Percentiles rank a stretch among this genome's conserved stretches.
phyloP scores from a whole-genome alignment of 106 monocot species.

The Apostasia shenzhenica region DNA sequence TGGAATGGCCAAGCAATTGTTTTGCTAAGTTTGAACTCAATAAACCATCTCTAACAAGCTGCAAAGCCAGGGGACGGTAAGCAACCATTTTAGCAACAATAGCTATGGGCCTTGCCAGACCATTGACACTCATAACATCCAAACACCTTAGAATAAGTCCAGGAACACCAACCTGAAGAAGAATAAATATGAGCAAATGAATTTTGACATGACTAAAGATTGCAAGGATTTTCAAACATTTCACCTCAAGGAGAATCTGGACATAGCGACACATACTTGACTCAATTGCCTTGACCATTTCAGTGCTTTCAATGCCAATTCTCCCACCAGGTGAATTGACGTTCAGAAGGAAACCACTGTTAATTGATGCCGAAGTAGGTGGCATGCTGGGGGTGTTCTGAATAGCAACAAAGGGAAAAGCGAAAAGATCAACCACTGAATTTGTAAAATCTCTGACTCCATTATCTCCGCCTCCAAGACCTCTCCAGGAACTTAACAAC shows the following conservation, averaged over 20 bases:
- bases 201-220: not conserved
- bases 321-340: slow-evolving; percentile 66
- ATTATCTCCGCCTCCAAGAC: slow-evolving; percentile 63
- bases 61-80: slow-evolving; percentile 67
- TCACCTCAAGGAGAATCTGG: slow-evolving; percentile 84
- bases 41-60: slow-evolving; percentile 78
- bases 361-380: slow-evolving; percentile 80
- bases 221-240: not conserved
- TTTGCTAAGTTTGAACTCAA: slow-evolving; percentile 47
- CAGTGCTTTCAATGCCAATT: slow-evolving; percentile 71
- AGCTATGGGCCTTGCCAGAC: slow-evolving; percentile 63
- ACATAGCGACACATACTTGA: slow-evolving; percentile 60
- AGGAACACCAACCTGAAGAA: slow-evolving; percentile 62
- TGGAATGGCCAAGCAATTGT: slow-evolving; percentile 36
- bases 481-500: slow-evolving; percentile 58
- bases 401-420: slow-evolving; percentile 90
- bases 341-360: slow-evolving; percentile 80
- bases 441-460: slow-evolving; percentile 75
- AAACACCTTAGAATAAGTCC: slow-evolving; percentile 44
- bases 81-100: slow-evolving; percentile 94
- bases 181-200: not conserved
- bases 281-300: slow-evolving; percentile 63
- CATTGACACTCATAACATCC: slow-evolving; percentile 50
- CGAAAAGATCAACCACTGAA: slow-evolving; percentile 82
- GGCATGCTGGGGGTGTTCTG: slow-evolving; percentile 75